A percentile compares a stretch with the other conserved stretches of the same genome.
Evolutionary conservation across 2,329 filamentous ascomycete genomes (phyloP).

Genomic region (Alternaria sp.): DNA sequence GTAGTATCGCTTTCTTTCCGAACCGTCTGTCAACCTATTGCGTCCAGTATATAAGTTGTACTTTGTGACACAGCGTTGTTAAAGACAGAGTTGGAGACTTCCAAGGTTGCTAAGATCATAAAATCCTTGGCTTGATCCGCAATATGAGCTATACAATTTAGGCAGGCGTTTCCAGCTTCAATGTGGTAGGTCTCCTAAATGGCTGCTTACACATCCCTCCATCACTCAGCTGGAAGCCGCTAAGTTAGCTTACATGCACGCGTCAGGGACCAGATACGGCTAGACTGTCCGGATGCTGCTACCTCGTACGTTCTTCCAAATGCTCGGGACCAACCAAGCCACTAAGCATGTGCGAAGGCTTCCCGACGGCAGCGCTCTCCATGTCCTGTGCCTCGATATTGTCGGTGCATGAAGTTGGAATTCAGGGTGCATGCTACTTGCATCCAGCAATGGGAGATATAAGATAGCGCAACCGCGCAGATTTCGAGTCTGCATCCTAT

Average conservation of each 20-base stretch:
- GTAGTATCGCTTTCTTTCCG: neutral
- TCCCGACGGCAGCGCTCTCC: neutral
- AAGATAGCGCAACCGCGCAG: neutral
- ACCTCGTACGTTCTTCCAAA: neutral
- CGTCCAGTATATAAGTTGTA: neutral
- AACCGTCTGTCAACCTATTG: neutral
- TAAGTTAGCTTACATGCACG: neutral
- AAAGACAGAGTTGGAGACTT: neutral
- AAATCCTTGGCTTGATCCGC: neutral
- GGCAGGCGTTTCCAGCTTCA: neutral
- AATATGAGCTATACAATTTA: neutral
- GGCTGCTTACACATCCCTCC: conserved; percentile 1
- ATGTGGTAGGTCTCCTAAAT: neutral
- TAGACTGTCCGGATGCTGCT: neutral
- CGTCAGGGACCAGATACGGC: neutral
- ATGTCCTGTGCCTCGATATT: neutral
- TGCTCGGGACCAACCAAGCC: neutral
- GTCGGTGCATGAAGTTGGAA: neutral
- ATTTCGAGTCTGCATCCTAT: neutral
- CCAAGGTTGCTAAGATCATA: neutral
- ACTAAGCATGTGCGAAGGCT: neutral
- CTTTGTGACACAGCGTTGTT: neutral
- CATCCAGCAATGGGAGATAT: neutral
- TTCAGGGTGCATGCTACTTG: neutral
- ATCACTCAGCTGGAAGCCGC: neutral